phyloP scores from a whole-genome alignment of 768 basidiomycete species.

The Collybiopsis confluens region DNA sequence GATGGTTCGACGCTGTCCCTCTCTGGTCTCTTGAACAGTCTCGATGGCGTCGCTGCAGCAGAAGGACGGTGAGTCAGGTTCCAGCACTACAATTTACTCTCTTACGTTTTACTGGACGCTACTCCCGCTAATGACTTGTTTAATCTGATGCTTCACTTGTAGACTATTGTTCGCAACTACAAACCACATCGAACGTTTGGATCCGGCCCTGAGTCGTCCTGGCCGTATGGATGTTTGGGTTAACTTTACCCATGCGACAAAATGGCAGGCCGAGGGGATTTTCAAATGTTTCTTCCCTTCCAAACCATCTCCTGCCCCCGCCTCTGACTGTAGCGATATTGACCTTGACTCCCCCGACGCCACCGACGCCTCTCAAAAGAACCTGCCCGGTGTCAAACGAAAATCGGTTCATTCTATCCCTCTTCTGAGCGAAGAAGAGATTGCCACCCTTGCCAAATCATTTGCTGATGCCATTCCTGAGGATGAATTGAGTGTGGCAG shows the following conservation, averaged over 20 bases:
- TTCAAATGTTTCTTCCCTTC: constrained; percentile 93
- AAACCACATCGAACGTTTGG: constrained; percentile 90
- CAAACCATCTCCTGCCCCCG: constrained; percentile 21
- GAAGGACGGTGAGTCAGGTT: constrained; percentile 78
- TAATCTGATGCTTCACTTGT: no score
- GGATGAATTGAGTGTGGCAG: constrained; percentile 82
- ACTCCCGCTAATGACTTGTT: no score
- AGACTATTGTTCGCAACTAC: constrained; percentile 88
- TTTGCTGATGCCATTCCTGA: constrained; percentile 84
- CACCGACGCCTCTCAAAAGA: constrained; percentile 55
- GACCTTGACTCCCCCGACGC: constrained; percentile 13
- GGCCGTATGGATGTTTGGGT: constrained; percentile 94
- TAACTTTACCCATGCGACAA: constrained; percentile 86
- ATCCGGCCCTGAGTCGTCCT: constrained; percentile 82
- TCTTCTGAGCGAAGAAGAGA: constrained; percentile 69
- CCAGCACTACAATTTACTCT: no score
- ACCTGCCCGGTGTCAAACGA: constrained; percentile 63
- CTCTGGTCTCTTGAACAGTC: constrained; percentile 80
- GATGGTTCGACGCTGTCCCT: constrained; percentile 83
- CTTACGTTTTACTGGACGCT: no score
- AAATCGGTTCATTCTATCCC: constrained; percentile 63
- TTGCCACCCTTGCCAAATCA: constrained; percentile 71
- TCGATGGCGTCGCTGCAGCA: constrained; percentile 82
- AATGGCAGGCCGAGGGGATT: constrained; percentile 90
- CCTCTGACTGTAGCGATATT: no score